These are phyloP conservation scores for Paracorniculantispora psalliotae DNA, from an alignment of 2,329 filamentous ascomycete genomes.

Conservation along the genomic window DNA sequence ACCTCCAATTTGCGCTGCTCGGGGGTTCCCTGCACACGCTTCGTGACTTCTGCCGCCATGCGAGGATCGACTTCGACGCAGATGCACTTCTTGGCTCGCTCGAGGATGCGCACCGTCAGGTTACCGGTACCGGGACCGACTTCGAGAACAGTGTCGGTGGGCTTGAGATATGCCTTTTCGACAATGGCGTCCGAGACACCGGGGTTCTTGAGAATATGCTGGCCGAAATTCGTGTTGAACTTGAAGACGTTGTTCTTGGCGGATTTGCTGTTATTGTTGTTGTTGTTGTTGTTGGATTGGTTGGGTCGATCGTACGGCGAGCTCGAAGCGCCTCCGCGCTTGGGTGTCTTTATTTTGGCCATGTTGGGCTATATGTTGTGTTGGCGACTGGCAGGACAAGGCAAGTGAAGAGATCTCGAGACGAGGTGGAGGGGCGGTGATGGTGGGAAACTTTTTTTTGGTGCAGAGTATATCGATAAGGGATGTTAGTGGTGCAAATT, in stretches of 20 bases:
- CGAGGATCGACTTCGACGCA: slow-evolving; percentile 91
- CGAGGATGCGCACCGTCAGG: slow-evolving; percentile 81
- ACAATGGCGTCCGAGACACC: slow-evolving; percentile 70
- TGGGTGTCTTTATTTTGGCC: slow-evolving; percentile 49
- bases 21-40: slow-evolving; percentile 86
- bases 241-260: slow-evolving; percentile 84
- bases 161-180: slow-evolving; percentile 79
- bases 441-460: slow-evolving; percentile 23
- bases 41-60: slow-evolving; percentile 94
- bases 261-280: slow-evolving; percentile 19
- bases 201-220: slow-evolving; percentile 89
- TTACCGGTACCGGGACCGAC: slow-evolving; percentile 88
- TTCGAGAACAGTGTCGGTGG: slow-evolving; percentile 85
- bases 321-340: slow-evolving; percentile 45
- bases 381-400: neutral
- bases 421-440: slow-evolving; percentile 16
- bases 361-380: slow-evolving; percentile 28
- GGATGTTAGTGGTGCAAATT: neutral
- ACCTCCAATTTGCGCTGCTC: slow-evolving; percentile 81
- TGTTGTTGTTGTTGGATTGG: slow-evolving; percentile 17
- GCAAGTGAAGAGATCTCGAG: slow-evolving; percentile 8
- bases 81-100: slow-evolving; percentile 75
- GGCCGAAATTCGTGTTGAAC: slow-evolving; percentile 86
- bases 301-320: slow-evolving; percentile 38
- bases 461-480: slow-evolving; percentile 22